A percentile compares a stretch with the other conserved stretches of the same genome.
Evolutionary conservation across 352 stramenopile genomes (phyloP).

Genomic region (Elongisporangium senticosum): DNA sequence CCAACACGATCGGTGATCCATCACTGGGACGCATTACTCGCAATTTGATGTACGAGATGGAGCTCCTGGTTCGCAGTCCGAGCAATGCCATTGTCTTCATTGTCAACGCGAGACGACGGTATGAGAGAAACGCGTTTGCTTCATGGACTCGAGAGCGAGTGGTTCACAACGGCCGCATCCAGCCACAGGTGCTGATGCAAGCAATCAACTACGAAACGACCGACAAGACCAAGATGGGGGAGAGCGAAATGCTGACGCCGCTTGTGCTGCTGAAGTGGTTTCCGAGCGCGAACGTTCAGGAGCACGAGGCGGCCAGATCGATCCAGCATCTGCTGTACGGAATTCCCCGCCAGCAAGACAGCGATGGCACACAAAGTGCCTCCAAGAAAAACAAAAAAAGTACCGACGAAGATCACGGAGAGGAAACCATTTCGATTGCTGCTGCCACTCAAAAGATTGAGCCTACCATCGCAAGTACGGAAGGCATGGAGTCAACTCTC

Average conservation of each 20-base stretch:
- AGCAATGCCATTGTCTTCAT: not conserved
- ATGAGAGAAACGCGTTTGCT: not conserved
- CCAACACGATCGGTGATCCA: conserved; percentile 17
- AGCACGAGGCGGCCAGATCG: conserved; percentile 16
- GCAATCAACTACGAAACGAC: conserved; percentile 1
- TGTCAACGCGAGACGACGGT: not conserved
- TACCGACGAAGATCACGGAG: conserved; percentile 2
- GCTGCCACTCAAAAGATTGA: not conserved
- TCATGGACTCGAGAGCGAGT: conserved; percentile 5
- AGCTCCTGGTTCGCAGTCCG: not conserved
- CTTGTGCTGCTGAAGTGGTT: conserved; percentile 15
- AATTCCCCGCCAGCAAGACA: not conserved
- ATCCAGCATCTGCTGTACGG: conserved; percentile 18
- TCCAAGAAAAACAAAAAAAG: not conserved
- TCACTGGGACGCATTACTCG: conserved; percentile 16
- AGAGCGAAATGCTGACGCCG: conserved; percentile 7
- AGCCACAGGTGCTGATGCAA: conserved; percentile 11
- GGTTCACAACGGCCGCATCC: conserved; percentile 17
- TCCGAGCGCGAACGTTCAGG: conserved; percentile 10
- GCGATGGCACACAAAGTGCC: not conserved
- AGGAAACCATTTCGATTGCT: conserved; percentile 3
- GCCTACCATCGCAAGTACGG: not conserved
- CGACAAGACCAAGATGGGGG: not conserved
- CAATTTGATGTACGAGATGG: conserved; percentile 17
- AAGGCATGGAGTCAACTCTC: not conserved